These are phyloP conservation scores for Bruguiera hainesii DNA, from an alignment of 441 rosid genomes.

Conservation along the genomic window DNA sequence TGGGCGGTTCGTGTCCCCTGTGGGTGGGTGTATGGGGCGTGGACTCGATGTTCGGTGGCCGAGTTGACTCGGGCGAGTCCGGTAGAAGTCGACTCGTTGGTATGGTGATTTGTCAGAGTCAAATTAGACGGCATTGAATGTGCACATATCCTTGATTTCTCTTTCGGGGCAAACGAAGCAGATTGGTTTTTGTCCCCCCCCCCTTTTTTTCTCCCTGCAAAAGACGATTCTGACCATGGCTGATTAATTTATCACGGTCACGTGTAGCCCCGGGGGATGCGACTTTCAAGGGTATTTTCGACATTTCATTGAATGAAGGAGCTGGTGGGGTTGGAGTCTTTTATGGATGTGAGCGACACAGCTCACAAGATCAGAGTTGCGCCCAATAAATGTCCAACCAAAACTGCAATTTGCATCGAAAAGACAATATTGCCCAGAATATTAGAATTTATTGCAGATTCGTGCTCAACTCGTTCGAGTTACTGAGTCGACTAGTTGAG, in stretches of 20 bases:
- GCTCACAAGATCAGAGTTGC: slow-evolving; percentile 30
- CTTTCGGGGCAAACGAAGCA: slow-evolving; percentile 3
- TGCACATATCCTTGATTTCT: slow-evolving; percentile 16
- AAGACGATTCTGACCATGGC: slow-evolving; percentile 34
- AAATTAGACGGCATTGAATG: slow-evolving; percentile 25
- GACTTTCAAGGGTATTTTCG: slow-evolving; percentile 34
- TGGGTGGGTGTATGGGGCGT: slow-evolving; percentile 11
- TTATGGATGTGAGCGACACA: slow-evolving; percentile 8
- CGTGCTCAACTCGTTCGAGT: slow-evolving; percentile 11
- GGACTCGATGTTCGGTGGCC: slow-evolving; percentile 14
- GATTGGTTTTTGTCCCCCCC: too few species aligned
- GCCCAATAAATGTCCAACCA: slow-evolving; percentile 26
- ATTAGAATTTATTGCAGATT: background rate
- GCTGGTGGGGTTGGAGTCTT: too few species aligned
- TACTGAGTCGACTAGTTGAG: slow-evolving; percentile 20
- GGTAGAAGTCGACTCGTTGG: slow-evolving; percentile 20
- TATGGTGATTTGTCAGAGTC: slow-evolving; percentile 30
- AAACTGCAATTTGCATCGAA: background rate
- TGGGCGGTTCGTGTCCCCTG: background rate
- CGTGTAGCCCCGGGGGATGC: background rate
- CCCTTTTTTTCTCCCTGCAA: background rate
- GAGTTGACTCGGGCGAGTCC: slow-evolving; percentile 26
- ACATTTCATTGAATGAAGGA: background rate
- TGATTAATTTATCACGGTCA: background rate
- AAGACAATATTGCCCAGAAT: slow-evolving; percentile 20